Evolutionary conservation across 169 alveolate species (phyloP), one percentile per base, ranked within the genome.

Genomic region (Theileria equi): DNA sequence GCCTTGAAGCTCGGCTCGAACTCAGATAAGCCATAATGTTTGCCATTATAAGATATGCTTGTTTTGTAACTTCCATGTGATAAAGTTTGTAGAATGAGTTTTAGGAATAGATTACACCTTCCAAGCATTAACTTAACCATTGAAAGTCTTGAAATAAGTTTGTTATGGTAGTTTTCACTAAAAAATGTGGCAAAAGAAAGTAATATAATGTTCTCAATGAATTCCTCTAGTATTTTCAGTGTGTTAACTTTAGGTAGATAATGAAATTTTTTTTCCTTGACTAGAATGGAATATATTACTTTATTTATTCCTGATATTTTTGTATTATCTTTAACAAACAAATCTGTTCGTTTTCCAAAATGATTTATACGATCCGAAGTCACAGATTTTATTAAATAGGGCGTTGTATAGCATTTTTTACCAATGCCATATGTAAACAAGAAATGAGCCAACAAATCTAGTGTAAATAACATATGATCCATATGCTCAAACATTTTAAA

Each of bases 371-470:
- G n/a, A n/a, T n/a, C n/a, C n/a, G n/a, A n/a, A n/a, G n/a, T n/a
- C n/a, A n/a, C n/a, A n/a, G n/a, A 11, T 54, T 25, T 34, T 19
- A 28, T 45, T 45, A 45, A 45, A 1, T 1, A 34, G 17, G 52
- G 17, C 3, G 45, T 29, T 0, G 13, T 28, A 40, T 35, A 28
- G 32, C 61, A 5, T 1, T 3, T 26, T 21, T 28, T 28, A n/a
- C n/a, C n/a, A n/a, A 50, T 1, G 73, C 35, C 50, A 13, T 25
- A 29, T 11, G 82, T 71, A 53, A 71, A 71, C 17, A 71, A 16
- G 35, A 31, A 54, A 35, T 71, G 82, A 13, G 74, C 21, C n/a
- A 71, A n/a, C 82, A 66, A 63, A 31, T 71, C 72, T 1, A 60
- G 31, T 52, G 62, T 40, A 43, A 31, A 6, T 21, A 61, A 3